These are phyloP conservation scores for Mycena floridula DNA, from an alignment of 768 basidiomycete genomes.

Conservation along the genomic window DNA sequence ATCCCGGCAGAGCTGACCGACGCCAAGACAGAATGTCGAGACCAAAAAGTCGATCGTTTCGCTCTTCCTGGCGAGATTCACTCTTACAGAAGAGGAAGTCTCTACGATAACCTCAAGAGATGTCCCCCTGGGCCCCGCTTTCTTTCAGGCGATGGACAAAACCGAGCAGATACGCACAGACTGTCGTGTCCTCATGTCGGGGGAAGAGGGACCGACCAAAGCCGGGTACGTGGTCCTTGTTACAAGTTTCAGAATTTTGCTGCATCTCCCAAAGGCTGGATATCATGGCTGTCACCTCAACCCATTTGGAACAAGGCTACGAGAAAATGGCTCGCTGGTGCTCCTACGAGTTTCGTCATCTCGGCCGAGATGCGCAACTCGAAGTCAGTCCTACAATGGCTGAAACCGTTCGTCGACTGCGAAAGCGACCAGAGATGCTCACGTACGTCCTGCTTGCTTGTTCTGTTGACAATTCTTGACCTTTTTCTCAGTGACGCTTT, in stretches of 20 bases:
- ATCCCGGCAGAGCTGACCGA: background rate
- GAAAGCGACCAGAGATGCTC: conserved; percentile 72
- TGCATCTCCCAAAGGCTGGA: conserved; percentile 52
- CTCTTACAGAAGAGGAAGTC: conserved; percentile 66
- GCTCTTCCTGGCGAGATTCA: conserved; percentile 82
- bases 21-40: conserved; percentile 58
- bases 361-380: conserved; percentile 66
- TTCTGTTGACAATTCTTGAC: background rate
- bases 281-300: conserved; percentile 78
- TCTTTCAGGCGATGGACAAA: conserved; percentile 87
- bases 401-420: conserved; percentile 70
- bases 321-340: conserved; percentile 86
- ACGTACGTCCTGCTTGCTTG: conserved; percentile 41
- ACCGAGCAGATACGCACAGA: conserved; percentile 78
- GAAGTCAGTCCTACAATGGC: conserved; percentile 62
- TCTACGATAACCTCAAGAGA: conserved; percentile 75
- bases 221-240: conserved; percentile 55
- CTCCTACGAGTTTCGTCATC: conserved; percentile 76
- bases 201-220: conserved; percentile 72
- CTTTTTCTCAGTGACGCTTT: conserved; percentile 53
- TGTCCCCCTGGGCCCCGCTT: conserved; percentile 60
- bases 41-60: conserved; percentile 67
- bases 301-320: conserved; percentile 83
- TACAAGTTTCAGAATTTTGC: background rate
- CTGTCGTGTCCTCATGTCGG: conserved; percentile 81